Conservation (phyloP, 1,284 basidiomycete genomes). For the Fomitopsis pinicola region DNA sequence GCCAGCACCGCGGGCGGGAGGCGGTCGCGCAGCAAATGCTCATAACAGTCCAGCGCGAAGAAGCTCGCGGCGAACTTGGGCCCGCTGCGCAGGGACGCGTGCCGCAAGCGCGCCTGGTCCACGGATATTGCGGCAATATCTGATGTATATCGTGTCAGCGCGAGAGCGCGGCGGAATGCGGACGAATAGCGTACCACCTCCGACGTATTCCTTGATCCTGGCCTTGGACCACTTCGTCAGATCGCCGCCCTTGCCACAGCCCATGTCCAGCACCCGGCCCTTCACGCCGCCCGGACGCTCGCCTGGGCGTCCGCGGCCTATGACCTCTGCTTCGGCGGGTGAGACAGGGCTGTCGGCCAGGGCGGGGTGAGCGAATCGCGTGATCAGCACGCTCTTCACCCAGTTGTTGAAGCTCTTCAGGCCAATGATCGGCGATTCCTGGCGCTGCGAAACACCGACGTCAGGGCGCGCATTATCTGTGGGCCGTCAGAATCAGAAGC, state of each 20-base stretch:
- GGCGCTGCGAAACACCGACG: constrained; percentile 79
- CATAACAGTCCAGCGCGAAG: constrained; percentile 87
- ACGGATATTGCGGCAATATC: constrained; percentile 92
- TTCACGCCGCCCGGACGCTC: constrained; percentile 3
- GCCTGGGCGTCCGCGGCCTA: constrained; percentile 30
- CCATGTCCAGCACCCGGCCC: constrained; percentile 90
- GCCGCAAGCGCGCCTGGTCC: constrained; percentile 81
- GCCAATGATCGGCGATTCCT: constrained; percentile 93
- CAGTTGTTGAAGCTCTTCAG: constrained; percentile 99
- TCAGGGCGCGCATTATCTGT: constrained; percentile 91
- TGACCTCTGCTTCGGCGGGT: constrained; percentile 24
- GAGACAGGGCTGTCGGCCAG: constrained; percentile 36
- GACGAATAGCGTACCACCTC: constrained; percentile 60
- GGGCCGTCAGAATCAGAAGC: not conserved
- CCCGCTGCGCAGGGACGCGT: constrained; percentile 36
- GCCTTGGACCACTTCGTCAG: constrained; percentile 94
- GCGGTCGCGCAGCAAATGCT: constrained; percentile 62
- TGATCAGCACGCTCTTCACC: constrained; percentile 95
- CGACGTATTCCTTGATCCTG: constrained; percentile 76
- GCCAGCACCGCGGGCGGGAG: constrained; percentile 51
- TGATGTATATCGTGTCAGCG: constrained; percentile 26
- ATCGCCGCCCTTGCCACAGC: constrained; percentile 98
- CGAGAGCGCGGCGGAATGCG: constrained; percentile 1
- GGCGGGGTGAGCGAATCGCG: constrained; percentile 73
- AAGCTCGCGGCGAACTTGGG: constrained; percentile 76